These are phyloP conservation scores for Cytospora piceicola DNA, from an alignment of 2,329 filamentous ascomycete species.

Conservation along the genomic window DNA sequence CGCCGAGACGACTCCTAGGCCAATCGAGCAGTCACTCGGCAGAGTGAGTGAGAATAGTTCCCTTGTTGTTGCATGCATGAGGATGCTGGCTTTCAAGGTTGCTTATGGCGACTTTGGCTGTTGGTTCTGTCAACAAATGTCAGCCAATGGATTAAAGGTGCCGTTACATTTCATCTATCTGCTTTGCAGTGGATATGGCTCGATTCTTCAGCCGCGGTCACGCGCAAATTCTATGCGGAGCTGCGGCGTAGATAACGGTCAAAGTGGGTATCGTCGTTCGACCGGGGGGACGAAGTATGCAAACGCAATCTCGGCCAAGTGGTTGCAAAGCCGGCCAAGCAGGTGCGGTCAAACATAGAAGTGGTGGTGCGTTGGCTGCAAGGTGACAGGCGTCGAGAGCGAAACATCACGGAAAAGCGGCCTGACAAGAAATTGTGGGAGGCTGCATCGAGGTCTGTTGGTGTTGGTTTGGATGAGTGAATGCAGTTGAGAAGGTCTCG, in stretches of 20 bases:
- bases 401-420: not conserved
- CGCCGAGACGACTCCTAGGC: constrained; percentile 5
- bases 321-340: not conserved
- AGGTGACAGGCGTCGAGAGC: not conserved
- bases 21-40: not conserved
- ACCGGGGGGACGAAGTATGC: not conserved
- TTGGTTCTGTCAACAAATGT: constrained; percentile 18
- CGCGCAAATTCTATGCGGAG: not conserved
- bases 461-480: not conserved
- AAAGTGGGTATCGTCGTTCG: not conserved
- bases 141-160: constrained; percentile 15
- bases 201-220: not conserved
- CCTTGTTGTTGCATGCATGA: constrained; percentile 2
- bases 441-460: not conserved
- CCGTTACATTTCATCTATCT: constrained; percentile 16
- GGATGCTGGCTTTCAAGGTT: not conserved
- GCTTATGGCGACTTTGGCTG: constrained; percentile 9
- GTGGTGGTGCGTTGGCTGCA: not conserved
- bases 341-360: not conserved
- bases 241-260: not conserved
- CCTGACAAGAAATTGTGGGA: not conserved
- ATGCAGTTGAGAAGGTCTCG: not conserved
- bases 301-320: not conserved
- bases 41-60: not conserved
- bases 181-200: not conserved